A percentile compares a stretch with the other conserved stretches of the same genome.
Evolutionary conservation across 192 early-diverging fungal species (phyloP).

Genomic region (Umbelopsis sp.): DNA sequence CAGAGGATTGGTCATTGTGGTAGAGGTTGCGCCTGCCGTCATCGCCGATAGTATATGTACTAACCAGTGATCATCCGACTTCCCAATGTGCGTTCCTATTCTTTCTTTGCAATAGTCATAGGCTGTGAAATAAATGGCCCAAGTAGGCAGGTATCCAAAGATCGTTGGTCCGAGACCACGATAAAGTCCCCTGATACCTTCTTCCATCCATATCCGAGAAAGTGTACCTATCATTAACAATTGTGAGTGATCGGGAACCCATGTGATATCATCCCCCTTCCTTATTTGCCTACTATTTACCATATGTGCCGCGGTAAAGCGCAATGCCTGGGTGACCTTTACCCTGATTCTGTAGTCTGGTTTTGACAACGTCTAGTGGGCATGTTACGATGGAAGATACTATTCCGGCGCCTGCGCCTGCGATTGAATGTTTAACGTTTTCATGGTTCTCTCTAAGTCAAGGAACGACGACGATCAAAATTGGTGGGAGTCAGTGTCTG

Average conservation of each 20-base stretch:
- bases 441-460: constrained; percentile 43
- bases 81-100: constrained; percentile 19
- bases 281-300: constrained; percentile 27
- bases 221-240: constrained; percentile 54
- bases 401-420: constrained; percentile 81
- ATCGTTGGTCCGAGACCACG: constrained; percentile 86
- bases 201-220: constrained; percentile 70
- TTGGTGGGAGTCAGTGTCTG: not conserved
- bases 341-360: constrained; percentile 88
- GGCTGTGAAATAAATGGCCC: constrained; percentile 91
- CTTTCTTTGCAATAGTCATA: constrained; percentile 79
- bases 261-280: not conserved
- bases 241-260: not conserved
- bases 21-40: constrained; percentile 77
- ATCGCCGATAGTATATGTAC: constrained; percentile 87
- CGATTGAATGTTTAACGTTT: constrained; percentile 74
- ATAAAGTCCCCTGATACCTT: constrained; percentile 89
- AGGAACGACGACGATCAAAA: not conserved
- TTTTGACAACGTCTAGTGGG: constrained; percentile 94
- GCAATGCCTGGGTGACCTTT: constrained; percentile 28
- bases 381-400: constrained; percentile 84
- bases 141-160: constrained; percentile 86
- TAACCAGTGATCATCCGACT: constrained; percentile 47
- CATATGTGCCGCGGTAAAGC: constrained; percentile 60
- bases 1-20: constrained; percentile 82